Percentiles rank a stretch among this genome's conserved stretches.
phyloP scores from a whole-genome alignment of 805 yeast species.

The Priceomyces castillae region DNA sequence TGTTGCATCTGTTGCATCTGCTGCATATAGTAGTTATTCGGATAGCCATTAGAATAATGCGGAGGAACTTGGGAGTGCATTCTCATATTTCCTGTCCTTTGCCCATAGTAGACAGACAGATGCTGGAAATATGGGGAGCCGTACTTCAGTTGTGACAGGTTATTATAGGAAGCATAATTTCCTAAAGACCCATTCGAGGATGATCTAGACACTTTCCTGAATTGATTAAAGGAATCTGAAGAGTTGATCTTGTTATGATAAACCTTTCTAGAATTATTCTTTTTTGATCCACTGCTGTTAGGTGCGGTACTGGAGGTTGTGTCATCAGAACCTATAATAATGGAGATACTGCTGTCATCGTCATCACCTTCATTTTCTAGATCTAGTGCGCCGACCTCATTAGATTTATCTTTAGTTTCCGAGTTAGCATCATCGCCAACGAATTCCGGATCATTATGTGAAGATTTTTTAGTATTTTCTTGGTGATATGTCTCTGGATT shows the following conservation, averaged over 20 bases:
- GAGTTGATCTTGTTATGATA: slow-evolving; percentile 15
- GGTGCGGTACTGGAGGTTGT: slow-evolving; percentile 20
- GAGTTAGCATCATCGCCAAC: neutral
- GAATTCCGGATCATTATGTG: neutral
- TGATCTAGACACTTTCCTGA: slow-evolving; percentile 14
- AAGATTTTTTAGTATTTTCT: slow-evolving; percentile 2
- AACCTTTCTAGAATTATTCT: slow-evolving; percentile 10
- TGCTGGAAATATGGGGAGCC: slow-evolving; percentile 14
- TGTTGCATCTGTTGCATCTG: slow-evolving; percentile 2
- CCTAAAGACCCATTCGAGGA: slow-evolving; percentile 19
- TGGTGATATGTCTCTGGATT: slow-evolving; percentile 7
- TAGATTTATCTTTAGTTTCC: neutral
- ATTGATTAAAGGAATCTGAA: slow-evolving; percentile 22
- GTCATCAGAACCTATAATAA: slow-evolving; percentile 36
- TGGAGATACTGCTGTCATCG: slow-evolving; percentile 38
- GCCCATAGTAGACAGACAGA: slow-evolving; percentile 10
- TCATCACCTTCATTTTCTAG: slow-evolving; percentile 31
- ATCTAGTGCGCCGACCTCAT: no score
- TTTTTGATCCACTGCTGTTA: slow-evolving; percentile 12
- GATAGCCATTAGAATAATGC: slow-evolving; percentile 3
- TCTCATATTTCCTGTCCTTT: neutral
- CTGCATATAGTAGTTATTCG: slow-evolving; percentile 5
- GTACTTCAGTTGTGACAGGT: slow-evolving; percentile 4
- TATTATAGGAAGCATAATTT: slow-evolving; percentile 4
- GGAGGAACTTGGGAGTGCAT: slow-evolving; percentile 4